Evolutionary conservation across 192 early-diverging fungal genomes (phyloP).

Genomic region (Funneliformis geosporum): DNA sequence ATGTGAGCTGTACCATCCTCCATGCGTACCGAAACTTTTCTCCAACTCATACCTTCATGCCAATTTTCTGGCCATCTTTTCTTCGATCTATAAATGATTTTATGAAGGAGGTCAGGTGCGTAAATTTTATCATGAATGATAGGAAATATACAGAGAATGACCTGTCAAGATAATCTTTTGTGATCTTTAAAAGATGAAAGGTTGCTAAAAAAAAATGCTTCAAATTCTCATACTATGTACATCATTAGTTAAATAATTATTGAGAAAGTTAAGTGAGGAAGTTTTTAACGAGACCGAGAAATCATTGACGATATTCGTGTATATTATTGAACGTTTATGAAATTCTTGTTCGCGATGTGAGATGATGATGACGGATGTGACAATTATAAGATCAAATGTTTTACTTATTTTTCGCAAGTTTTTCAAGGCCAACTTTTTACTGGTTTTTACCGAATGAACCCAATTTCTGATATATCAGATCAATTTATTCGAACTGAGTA

Average conservation of each 20-base stretch:
- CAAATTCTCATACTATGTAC: constrained; percentile 10
- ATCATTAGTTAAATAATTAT: constrained; percentile 38
- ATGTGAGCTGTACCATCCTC: no score
- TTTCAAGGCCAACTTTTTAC: constrained; percentile 47
- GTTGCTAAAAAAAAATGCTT: no score
- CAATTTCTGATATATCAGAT: constrained; percentile 39
- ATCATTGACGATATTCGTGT: constrained; percentile 57
- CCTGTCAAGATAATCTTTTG: no score
- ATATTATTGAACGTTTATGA: constrained; percentile 37
- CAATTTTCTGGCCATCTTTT: no score
- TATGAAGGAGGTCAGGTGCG: no score
- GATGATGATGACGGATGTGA: constrained; percentile 40
- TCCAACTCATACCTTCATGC: no score
- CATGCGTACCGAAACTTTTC: no score
- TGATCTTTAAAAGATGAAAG: no score
- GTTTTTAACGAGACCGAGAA: constrained; percentile 46
- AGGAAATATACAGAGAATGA: no score
- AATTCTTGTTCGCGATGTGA: constrained; percentile 41
- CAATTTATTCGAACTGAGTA: constrained; percentile 44
- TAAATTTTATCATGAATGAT: no score
- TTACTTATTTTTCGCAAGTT: not conserved
- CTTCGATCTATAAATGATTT: no score
- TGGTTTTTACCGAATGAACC: constrained; percentile 52
- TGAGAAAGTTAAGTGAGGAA: constrained; percentile 26
- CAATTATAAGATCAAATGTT: constrained; percentile 45